Evolutionary conservation across 108 stramenopile species (phyloP).

Genomic region (Cyclostephanos invisitatus): DNA sequence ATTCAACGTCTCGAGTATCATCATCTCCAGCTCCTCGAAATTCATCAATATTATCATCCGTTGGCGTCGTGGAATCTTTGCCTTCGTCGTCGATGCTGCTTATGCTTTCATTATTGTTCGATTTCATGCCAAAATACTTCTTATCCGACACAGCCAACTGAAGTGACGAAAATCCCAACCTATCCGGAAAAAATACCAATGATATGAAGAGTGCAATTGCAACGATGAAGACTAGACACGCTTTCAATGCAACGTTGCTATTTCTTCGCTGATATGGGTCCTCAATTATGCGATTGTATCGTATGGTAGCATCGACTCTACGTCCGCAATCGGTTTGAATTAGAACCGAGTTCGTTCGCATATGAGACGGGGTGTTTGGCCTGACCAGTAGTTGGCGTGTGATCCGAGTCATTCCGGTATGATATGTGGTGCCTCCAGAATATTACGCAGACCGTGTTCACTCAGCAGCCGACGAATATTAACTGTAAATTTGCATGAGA

Average conservation of each 20-base stretch:
- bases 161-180: not conserved
- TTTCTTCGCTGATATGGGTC: not conserved
- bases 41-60: not conserved
- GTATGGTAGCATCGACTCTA: not conserved
- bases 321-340: slow-evolving; percentile 2
- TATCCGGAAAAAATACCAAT: not conserved
- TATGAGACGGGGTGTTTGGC: not conserved
- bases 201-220: not conserved
- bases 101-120: not conserved
- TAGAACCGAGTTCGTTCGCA: not conserved
- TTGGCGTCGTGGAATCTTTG: not conserved
- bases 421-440: not conserved
- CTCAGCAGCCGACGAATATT: not conserved
- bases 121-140: not conserved
- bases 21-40: not conserved
- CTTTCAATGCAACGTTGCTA: not conserved
- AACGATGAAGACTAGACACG: not conserved
- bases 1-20: not conserved
- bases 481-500: not conserved
- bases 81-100: not conserved
- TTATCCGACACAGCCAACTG: not conserved
- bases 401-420: not conserved
- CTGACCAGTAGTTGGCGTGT: not conserved
- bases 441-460: not conserved
- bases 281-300: not conserved